A percentile compares a stretch with the other conserved stretches of the same genome.
Evolutionary conservation across 2,329 filamentous ascomycete genomes (phyloP).

Genomic region (Penicillium concentricum): DNA sequence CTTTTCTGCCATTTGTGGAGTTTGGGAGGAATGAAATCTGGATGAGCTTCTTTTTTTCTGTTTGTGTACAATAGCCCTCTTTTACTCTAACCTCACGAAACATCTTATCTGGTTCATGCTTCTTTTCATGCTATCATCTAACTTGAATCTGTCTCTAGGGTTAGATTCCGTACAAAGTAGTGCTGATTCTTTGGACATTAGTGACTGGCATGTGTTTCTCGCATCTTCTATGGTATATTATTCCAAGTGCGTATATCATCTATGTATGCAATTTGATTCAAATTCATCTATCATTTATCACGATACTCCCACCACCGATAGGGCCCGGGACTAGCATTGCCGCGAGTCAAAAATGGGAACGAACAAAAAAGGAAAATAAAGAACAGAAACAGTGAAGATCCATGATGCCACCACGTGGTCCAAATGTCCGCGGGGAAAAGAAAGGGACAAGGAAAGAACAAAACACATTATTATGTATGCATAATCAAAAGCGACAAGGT

Average conservation of each 20-base stretch:
- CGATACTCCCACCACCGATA: neutral
- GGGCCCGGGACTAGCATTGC: neutral
- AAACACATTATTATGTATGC: conserved; percentile 21
- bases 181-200: neutral
- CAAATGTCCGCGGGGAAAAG: neutral
- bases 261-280: conserved; percentile 2
- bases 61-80: conserved; percentile 9
- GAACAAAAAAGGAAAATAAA: neutral
- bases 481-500: conserved; percentile 7
- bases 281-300: conserved; percentile 6
- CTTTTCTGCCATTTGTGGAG: conserved; percentile 5
- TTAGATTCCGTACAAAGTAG: neutral
- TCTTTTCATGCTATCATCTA: neutral
- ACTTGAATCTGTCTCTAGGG: neutral
- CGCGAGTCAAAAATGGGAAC: neutral
- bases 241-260: neutral
- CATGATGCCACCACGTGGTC: neutral
- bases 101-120: neutral
- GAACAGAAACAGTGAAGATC: neutral
- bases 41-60: conserved; percentile 2
- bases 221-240: neutral
- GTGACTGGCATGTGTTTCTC: neutral
- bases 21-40: conserved; percentile 5
- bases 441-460: neutral
- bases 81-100: conserved; percentile 3